Evolutionary conservation across 208 protist species (phyloP), one percentile per base, ranked within the genome.

Genomic region (Pavlovales sp.): DNA sequence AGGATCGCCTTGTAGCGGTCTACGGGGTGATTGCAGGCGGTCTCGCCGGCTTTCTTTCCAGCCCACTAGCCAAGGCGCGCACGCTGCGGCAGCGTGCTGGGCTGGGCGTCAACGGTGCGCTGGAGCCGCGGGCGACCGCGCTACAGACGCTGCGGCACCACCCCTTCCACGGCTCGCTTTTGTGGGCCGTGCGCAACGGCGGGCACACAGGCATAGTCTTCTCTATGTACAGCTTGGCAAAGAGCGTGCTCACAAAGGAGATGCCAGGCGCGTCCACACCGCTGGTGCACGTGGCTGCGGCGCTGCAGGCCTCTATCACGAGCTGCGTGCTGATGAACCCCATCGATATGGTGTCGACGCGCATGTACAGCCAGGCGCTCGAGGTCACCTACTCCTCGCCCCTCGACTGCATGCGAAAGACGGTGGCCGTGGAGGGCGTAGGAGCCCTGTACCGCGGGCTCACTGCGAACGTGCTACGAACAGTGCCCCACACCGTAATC

Each of bases 191-290:
- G 2, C 77, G 77, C 77, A 81, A 81, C 77, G 77, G 77, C 5
- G 77, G 77, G 77, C 77, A 81, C 77, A 81, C 77, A 2, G 77
- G 38, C 8, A 47, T 42, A 36, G 46, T 81, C 37, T 81, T 81
- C 41, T 47, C 40, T 10, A 20, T 10, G 2, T 46, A 81, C 5
- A 39, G 11, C 26, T 22, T 11, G 37, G 18, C 5, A 4, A 81
- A 46, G 28, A 22, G 77, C 7, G 40, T 5, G 10, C 11, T 40
- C 34, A 30, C 76, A 5, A 30, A 22, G 34, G 14, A 18, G 14
- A 14, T 79, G 0, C 38, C 77, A 5, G 11, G 7, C 39, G 8
- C 32, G 40, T 32, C 77, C 36, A 32, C 57, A 32, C 40, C 37
- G 37, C 2, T 34, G 37, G 8, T 39, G 14, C 77, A 81, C 77